Evolutionary conservation across 345 rosid species (phyloP).

Genomic region (Eutrema yunnanense): DNA sequence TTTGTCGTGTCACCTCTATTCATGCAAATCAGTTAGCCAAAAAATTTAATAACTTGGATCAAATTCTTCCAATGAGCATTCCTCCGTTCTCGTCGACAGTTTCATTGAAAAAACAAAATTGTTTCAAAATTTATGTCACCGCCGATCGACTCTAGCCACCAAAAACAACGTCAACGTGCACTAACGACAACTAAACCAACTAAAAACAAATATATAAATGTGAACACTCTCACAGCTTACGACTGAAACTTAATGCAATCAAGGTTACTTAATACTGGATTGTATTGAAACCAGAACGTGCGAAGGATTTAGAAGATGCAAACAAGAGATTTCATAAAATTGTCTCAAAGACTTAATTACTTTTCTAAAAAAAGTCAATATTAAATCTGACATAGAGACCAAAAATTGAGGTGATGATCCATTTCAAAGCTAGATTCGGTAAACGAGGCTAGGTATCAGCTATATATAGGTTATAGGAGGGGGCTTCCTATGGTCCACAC

Average conservation of each 20-base stretch:
- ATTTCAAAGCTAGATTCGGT: conserved; percentile 15
- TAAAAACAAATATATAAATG: neutral
- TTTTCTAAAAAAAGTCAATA: neutral
- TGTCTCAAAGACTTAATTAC: neutral
- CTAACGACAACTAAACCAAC: too few species aligned
- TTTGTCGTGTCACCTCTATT: too few species aligned
- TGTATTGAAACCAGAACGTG: neutral
- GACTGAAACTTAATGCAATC: neutral
- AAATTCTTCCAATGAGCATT: too few species aligned
- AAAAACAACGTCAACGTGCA: too few species aligned
- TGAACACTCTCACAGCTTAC: neutral
- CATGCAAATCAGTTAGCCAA: too few species aligned
- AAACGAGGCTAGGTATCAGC: conserved; percentile 10
- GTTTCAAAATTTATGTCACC: too few species aligned
- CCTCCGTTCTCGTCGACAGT: too few species aligned
- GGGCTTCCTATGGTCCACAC: conserved; percentile 13
- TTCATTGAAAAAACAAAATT: too few species aligned
- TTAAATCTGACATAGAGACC: neutral
- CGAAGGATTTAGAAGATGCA: neutral
- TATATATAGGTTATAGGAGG: neutral
- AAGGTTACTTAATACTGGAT: neutral
- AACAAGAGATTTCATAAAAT: neutral
- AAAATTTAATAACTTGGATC: too few species aligned
- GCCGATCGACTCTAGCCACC: too few species aligned
- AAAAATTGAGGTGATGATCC: conserved; percentile 10